These are phyloP conservation scores for Clonostachys rhizophaga DNA, from an alignment of 2,329 filamentous ascomycete species.

Conservation along the genomic window DNA sequence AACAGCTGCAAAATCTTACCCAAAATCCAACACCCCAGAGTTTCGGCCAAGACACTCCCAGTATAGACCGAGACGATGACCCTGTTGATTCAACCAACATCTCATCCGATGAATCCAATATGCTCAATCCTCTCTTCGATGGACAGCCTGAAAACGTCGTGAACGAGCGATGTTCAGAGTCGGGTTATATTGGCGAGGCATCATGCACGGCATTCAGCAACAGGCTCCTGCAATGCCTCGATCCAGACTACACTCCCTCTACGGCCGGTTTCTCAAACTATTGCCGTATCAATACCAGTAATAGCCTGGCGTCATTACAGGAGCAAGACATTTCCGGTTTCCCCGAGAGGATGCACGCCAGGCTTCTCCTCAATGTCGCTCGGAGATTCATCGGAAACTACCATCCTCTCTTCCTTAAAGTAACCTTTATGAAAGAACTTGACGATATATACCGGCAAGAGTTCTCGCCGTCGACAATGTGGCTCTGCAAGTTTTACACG, in stretches of 20 bases:
- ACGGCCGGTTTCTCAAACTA: constrained; percentile 18
- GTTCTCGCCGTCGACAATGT: constrained; percentile 15
- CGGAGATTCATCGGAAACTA: constrained; percentile 21
- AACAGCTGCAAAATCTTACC: constrained; percentile 3
- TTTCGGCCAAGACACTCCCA: neutral
- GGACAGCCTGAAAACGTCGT: constrained; percentile 8
- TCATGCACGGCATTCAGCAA: constrained; percentile 21
- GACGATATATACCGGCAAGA: constrained; percentile 26
- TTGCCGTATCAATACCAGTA: constrained; percentile 6
- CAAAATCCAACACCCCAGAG: constrained; percentile 6
- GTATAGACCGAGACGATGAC: neutral
- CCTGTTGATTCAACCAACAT: constrained; percentile 5
- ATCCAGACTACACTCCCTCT: constrained; percentile 14
- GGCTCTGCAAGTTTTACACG: constrained; percentile 36
- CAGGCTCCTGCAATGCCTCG: constrained; percentile 16
- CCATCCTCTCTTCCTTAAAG: constrained; percentile 23
- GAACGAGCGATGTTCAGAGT: constrained; percentile 8
- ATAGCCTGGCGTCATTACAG: neutral
- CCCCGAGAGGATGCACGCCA: constrained; percentile 19
- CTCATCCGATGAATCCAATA: constrained; percentile 15
- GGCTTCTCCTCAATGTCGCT: constrained; percentile 17
- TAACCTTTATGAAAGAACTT: constrained; percentile 25
- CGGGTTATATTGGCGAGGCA: constrained; percentile 20
- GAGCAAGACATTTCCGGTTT: constrained; percentile 4
- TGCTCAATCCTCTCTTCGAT: constrained; percentile 19